Evolutionary conservation across 2,329 filamentous ascomycete genomes (phyloP), one percentile per base, ranked within the genome.

Genomic region (Epichloe uncinata): DNA sequence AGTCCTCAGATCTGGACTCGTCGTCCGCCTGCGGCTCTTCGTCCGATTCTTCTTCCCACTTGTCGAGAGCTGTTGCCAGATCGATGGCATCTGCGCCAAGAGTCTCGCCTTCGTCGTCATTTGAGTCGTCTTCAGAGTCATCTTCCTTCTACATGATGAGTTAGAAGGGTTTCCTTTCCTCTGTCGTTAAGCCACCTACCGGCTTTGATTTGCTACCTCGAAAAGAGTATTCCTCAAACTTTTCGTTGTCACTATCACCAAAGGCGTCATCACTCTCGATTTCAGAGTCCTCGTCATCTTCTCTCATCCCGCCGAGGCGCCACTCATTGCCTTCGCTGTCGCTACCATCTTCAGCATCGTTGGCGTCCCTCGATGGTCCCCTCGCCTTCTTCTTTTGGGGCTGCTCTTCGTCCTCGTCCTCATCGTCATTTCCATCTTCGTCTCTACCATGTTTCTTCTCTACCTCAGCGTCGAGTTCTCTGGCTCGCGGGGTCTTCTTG

Each of bases 291-390:
- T 81, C 74, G 37, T 81, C 78, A 34, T 75, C 75, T 15, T 70
- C 70, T 20, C 71, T 72, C 5, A 79, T 52, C 11, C 67, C 72
- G 26, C 90, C 89, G 47, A 95, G 73, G 46, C 77, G 82, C 88
- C 88, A 95, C 60, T 86, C 81, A 59, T 94, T 86, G 20, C 88
- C 89, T 53, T 90, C 86, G 53, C 84, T 87, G 61, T 95, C 90
- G 57, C 84, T 90, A 9, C 86, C 87, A 55, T 83, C 81, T 51
- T 90, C 85, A n/a, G 79, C 73, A 42, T 75, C 74, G 18, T 78
- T 76, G 58, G 80, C 73, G 5, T 67, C 70, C 4, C 72, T 68
- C 58, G 66, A 40, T 63, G 62, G 71, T 38, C 71, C 69, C 62
- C 68, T 70, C 34, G 54, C 57, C 59, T 64, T 69, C 53, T 71